Evolutionary conservation across 2,329 filamentous ascomycete genomes (phyloP).

Genomic region (Akanthomyces dipterigenus): DNA sequence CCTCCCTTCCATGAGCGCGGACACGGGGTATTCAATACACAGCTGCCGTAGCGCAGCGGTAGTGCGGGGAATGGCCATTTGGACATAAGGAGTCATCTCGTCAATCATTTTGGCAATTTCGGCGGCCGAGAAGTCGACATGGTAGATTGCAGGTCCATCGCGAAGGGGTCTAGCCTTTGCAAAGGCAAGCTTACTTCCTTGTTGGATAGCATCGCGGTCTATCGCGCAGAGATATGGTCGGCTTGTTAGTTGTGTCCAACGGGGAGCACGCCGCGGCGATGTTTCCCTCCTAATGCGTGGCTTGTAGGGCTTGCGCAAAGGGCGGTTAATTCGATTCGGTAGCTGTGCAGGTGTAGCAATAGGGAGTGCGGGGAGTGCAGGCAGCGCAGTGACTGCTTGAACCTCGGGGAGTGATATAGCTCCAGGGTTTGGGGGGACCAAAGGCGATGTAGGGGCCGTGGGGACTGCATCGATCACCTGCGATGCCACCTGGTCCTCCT

Average conservation of each 20-base stretch:
- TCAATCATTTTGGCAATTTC: slow-evolving; percentile 28
- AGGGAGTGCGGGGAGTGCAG: background rate
- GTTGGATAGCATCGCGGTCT: slow-evolving; percentile 1
- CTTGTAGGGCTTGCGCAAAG: background rate
- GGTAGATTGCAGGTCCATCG: slow-evolving; percentile 23
- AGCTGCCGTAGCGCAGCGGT: slow-evolving; percentile 16
- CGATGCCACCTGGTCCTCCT: background rate
- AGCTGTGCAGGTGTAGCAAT: background rate
- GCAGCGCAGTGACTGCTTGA: background rate
- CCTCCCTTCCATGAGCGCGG: slow-evolving; percentile 17
- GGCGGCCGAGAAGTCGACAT: slow-evolving; percentile 38
- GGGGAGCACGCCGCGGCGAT: background rate
- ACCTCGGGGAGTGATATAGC: too few relatives aligned
- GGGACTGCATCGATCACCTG: background rate
- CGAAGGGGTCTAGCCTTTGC: background rate
- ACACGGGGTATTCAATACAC: slow-evolving; percentile 18
- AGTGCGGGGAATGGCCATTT: slow-evolving; percentile 8
- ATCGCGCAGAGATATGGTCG: background rate
- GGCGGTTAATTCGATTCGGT: background rate
- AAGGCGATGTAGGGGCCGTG: background rate
- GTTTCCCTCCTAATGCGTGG: background rate
- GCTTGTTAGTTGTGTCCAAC: background rate
- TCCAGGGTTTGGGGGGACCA: background rate
- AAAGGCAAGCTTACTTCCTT: background rate
- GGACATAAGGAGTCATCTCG: slow-evolving; percentile 16